These are phyloP conservation scores for Aureobasidium sp. DNA, from an alignment of 2,329 filamentous ascomycete species.

Conservation along the genomic window DNA sequence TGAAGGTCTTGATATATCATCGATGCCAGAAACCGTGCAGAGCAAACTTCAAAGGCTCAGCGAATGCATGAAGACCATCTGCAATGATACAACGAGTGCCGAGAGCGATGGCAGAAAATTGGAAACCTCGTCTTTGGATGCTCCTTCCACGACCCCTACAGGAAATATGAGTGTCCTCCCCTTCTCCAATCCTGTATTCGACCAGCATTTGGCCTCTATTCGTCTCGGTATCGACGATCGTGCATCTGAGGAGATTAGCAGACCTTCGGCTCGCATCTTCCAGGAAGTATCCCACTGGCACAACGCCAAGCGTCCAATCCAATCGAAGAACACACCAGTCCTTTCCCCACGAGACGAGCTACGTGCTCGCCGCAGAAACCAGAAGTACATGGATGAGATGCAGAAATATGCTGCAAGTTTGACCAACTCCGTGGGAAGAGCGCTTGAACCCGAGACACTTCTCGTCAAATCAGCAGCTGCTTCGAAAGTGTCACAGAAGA, in stretches of 20 bases:
- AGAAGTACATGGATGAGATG: slow-evolving; percentile 60
- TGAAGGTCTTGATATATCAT: neutral
- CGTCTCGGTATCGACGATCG: slow-evolving; percentile 29
- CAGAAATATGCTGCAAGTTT: slow-evolving; percentile 61
- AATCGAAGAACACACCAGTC: slow-evolving; percentile 28
- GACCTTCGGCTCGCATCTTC: slow-evolving; percentile 34
- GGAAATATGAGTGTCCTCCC: slow-evolving; percentile 31
- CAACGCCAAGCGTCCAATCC: slow-evolving; percentile 46
- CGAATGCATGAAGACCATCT: neutral
- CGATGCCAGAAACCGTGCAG: neutral
- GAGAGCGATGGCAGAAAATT: neutral
- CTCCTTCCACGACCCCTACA: neutral
- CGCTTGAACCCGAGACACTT: slow-evolving; percentile 54
- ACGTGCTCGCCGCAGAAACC: slow-evolving; percentile 43
- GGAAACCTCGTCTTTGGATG: neutral
- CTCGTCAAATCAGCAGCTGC: slow-evolving; percentile 16
- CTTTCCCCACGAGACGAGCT: slow-evolving; percentile 24
- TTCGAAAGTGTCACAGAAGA: slow-evolving; percentile 11
- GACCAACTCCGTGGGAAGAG: slow-evolving; percentile 55
- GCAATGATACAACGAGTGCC: neutral
- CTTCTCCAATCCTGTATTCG: slow-evolving; percentile 40
- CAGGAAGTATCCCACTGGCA: slow-evolving; percentile 53
- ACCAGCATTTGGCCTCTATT: slow-evolving; percentile 38
- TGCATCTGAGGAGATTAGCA: slow-evolving; percentile 24
- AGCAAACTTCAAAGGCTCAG: neutral